phyloP scores from a whole-genome alignment of 495 filamentous ascomycete species.

The Trypethelium eluteriae region DNA sequence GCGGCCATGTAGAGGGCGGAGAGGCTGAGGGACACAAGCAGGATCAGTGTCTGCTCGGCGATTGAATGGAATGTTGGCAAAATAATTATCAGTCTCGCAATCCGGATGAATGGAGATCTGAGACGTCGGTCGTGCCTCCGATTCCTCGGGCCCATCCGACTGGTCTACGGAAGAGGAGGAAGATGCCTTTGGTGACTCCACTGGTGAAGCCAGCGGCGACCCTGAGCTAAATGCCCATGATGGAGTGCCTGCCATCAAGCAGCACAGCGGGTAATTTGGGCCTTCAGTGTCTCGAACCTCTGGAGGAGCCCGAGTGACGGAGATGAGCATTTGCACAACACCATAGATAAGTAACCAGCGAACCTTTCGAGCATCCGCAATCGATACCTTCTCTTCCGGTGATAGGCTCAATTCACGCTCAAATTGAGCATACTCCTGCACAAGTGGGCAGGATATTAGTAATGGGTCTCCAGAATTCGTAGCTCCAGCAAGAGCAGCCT shows the following conservation, averaged over 20 bases:
- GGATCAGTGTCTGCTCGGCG: conserved; percentile 14
- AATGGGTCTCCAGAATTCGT: conserved; percentile 35
- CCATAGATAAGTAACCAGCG: conserved; percentile 71
- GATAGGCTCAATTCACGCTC: conserved; percentile 36
- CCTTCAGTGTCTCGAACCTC: conserved; percentile 33
- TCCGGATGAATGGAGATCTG: conserved; percentile 32
- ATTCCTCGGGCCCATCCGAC: background rate
- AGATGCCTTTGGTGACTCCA: background rate
- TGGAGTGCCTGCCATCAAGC: conserved; percentile 24
- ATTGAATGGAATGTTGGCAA: conserved; percentile 24
- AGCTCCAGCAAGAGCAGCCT: conserved; percentile 34
- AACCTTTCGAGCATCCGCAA: conserved; percentile 37
- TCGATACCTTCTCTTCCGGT: conserved; percentile 37
- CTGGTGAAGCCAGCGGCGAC: background rate
- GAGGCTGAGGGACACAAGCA: conserved; percentile 18
- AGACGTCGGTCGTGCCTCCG: conserved; percentile 3
- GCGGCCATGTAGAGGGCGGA: conserved; percentile 16
- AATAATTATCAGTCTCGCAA: conserved; percentile 34
- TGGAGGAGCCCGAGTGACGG: conserved; percentile 32
- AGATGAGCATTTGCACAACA: conserved; percentile 50
- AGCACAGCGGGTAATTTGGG: conserved; percentile 34
- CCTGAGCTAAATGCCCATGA: conserved; percentile 24
- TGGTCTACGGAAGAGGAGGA: conserved; percentile 16
- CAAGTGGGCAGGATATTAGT: conserved; percentile 33
- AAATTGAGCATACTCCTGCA: conserved; percentile 41